Base-by-base conservation (phyloP, 139 green algal species). In the Penium margaritaceum region DNA sequence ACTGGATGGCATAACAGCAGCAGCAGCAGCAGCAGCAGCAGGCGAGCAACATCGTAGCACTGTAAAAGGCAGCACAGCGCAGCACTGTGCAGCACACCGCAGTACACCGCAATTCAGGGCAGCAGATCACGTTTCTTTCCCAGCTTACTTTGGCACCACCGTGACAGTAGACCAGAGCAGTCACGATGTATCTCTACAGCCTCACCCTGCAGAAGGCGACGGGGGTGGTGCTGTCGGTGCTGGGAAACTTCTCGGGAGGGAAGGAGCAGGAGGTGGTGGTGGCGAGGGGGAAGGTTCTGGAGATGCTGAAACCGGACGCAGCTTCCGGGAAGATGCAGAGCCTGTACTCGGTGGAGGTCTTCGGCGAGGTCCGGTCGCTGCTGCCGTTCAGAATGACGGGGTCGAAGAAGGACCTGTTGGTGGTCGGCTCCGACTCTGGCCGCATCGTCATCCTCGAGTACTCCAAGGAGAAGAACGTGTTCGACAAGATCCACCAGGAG, bases 251-350 rank as follows among this genome's bases (percentile, higher is more conserved):
- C 76, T 93, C 86, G 5, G 91, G 86, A 5, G 85, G 89, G 27
- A 97, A 98, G 79, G 88, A 88, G 33, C 69, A 98, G 62, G 95
- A 99, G 85, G 86, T 99, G 1, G 87, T 96, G 17, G 91, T 96
- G 12, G 89, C 87, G 2, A 78, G 90, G 0, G 92, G 91, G 51
- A 91, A 92, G 64, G 73, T 92, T n/a, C 84, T 99, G 71, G 94
- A 99, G 84, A 88, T 99, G 38, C 84, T 99, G 7, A 83, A 94
- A 1, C 94, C 93, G 0, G 94, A 96, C 62, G 61, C n/a, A 64
- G 61, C n/a, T 62, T 83, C 79, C 27, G 91, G 92, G n/a, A 90
- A 82, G 64, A 1, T 87, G 51, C 63, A 83, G 60, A 70, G 34
- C 34, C 67, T 95, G 1, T 47, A 76, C 21, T 85, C 85, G 4